Evolutionary conservation across 805 yeast genomes (phyloP), one percentile per base, ranked within the genome.

Genomic region (Teunomyces funiuensis): DNA sequence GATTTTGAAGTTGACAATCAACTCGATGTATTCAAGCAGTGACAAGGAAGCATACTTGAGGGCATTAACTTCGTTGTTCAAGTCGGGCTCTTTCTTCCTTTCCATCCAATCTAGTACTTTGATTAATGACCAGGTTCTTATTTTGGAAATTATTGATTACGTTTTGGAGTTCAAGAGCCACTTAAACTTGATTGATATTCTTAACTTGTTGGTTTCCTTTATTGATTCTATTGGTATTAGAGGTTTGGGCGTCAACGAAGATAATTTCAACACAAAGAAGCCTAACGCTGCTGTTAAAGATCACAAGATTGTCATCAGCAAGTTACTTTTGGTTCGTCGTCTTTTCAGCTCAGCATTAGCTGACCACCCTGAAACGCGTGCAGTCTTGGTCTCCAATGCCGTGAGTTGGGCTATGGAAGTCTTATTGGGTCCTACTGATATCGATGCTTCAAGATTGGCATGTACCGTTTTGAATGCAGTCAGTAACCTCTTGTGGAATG

Each of bases 381-480:
- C 63, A 9, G 47, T 57, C 7, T 69, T 84, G 52, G 60, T 80
- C 23, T 58, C 71, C 11, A 62, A 68, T 33, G 55, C 80, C 19
- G 69, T 82, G 6, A 66, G 66, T 19, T 77, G 86, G 83, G 61
- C 82, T 0, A 65, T 83, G 61, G 79, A 80, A 40, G 77, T 83
- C 6, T 73, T 80, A 31, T 54, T 68, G 27, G 74, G 78, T 5
- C 71, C 75, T 1, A 62, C 63, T 14, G 85, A 79, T 52, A 50
- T 80, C 17, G 86, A 80, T 33, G 76, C 84, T 13, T 57, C 82
- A 1, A 73, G 95, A 59, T 63, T 85, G 47, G 84, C 89, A 0
- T 73, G 78, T 42, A 77, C 83, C 15, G 69, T 82, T 17, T 55
- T 84, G 52, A 63, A 80, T 29, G 70, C 82, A 13, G 69, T 77